phyloP scores from a whole-genome alignment of 768 basidiomycete genomes.

The Pluteus cervinus region DNA sequence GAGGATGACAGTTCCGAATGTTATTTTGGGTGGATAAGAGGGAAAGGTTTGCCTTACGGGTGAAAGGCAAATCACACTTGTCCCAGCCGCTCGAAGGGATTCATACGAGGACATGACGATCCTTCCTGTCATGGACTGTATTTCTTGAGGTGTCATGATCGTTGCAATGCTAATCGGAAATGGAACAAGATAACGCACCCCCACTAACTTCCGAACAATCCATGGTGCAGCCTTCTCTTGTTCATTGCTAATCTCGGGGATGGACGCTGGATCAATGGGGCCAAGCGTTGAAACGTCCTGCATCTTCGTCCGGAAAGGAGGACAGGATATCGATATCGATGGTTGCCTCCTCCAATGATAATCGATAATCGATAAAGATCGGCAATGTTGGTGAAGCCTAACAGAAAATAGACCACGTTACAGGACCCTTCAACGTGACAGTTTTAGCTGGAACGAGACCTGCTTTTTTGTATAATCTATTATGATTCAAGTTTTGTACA shows the following conservation, averaged over 20 bases:
- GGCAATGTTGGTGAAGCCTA: too few relatives aligned
- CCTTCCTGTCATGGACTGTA: conserved; percentile 53
- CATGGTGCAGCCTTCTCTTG: conserved; percentile 53
- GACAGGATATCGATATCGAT: background rate
- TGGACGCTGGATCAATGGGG: conserved; percentile 43
- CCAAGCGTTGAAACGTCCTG: conserved; percentile 33
- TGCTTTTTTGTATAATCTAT: too few relatives aligned
- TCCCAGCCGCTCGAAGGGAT: conserved; percentile 53
- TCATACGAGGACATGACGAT: conserved; percentile 63
- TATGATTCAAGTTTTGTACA: too few relatives aligned
- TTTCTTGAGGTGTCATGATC: background rate
- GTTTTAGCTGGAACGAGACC: too few relatives aligned
- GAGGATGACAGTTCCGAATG: background rate
- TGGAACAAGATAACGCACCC: conserved; percentile 33
- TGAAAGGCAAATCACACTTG: conserved; percentile 53
- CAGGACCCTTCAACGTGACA: too few relatives aligned
- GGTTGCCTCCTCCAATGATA: background rate
- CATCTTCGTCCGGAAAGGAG: background rate
- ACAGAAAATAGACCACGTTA: too few relatives aligned
- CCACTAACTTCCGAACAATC: conserved; percentile 60
- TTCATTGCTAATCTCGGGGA: conserved; percentile 32
- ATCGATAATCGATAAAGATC: background rate
- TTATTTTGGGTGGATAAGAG: conserved; percentile 1
- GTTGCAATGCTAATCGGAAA: conserved; percentile 1
- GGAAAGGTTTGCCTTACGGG: conserved; percentile 33